Evolutionary conservation across 768 basidiomycete genomes (phyloP).

Genomic region (Boletus coccyginus): DNA sequence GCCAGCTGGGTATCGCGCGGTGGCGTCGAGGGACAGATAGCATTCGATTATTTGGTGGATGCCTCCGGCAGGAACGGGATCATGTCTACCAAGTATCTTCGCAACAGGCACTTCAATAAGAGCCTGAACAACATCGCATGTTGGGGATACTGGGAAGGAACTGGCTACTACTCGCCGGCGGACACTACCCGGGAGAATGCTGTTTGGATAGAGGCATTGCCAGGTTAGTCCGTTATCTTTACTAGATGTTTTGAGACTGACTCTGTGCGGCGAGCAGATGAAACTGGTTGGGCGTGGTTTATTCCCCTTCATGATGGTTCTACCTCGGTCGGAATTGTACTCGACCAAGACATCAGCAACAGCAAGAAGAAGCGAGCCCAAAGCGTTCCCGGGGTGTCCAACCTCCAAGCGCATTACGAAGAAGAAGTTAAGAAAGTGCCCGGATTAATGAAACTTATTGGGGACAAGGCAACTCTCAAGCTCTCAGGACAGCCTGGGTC

Average conservation of each 20-base stretch:
- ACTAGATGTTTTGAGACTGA: no score
- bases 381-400: background rate
- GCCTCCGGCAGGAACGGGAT: constrained; percentile 13
- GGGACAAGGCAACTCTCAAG: no score
- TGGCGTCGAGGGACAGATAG: no score
- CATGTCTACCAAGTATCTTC: constrained; percentile 28
- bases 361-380: constrained; percentile 18
- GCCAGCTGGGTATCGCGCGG: no score
- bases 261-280: constrained; percentile 33
- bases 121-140: constrained; percentile 34
- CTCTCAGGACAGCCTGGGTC: background rate
- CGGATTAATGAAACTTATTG: no score
- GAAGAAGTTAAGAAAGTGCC: constrained; percentile 4
- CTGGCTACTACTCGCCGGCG: constrained; percentile 28
- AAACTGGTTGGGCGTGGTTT: constrained; percentile 57
- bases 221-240: background rate
- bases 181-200: constrained; percentile 35
- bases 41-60: constrained; percentile 10
- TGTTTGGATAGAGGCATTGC: constrained; percentile 36
- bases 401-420: constrained; percentile 5
- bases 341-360: constrained; percentile 36
- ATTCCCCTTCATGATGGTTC: constrained; percentile 51
- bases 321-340: constrained; percentile 53
- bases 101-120: constrained; percentile 34
- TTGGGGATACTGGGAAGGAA: constrained; percentile 38